phyloP scores from a whole-genome alignment of 2,329 filamentous ascomycete genomes.

The Aspergillus pseudoglaucus region DNA sequence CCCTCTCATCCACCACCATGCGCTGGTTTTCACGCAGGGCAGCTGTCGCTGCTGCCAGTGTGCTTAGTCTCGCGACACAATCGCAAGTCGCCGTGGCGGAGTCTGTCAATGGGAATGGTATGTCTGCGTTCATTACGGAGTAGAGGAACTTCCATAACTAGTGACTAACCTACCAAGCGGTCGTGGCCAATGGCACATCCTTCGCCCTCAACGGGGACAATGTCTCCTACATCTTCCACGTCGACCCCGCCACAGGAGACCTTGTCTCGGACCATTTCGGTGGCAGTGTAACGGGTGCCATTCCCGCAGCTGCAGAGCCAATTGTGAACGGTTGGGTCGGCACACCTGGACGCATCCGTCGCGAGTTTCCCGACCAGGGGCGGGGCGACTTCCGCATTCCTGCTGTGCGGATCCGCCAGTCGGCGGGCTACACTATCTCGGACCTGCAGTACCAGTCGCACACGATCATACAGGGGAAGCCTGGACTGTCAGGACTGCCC shows the following conservation, averaged over 20 bases:
- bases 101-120: too few relatives aligned
- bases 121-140: too few relatives aligned
- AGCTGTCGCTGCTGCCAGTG: too few relatives aligned
- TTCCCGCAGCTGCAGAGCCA: conserved; percentile 35
- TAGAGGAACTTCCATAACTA: too few relatives aligned
- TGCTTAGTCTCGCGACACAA: too few relatives aligned
- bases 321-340: conserved; percentile 49
- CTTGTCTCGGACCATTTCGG: conserved; percentile 58
- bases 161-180: conserved; percentile 29
- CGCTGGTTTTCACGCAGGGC: too few relatives aligned
- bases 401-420: conserved; percentile 55
- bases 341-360: conserved; percentile 45
- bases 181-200: conserved; percentile 49
- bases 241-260: conserved; percentile 51
- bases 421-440: conserved; percentile 53
- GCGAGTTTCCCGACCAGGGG: conserved; percentile 60
- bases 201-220: conserved; percentile 53
- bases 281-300: conserved; percentile 48
- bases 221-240: conserved; percentile 59
- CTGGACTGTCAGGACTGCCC: conserved; percentile 50
- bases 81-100: too few relatives aligned
- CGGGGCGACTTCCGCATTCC: conserved; percentile 58
- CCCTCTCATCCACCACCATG: too few relatives aligned
- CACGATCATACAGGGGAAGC: conserved; percentile 52
- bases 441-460: conserved; percentile 55